Percentiles rank a stretch among this genome's conserved stretches.
These are phyloP conservation scores for Podila horticola DNA, from an alignment of 192 early-diverging fungal species.

Conservation along the genomic window DNA sequence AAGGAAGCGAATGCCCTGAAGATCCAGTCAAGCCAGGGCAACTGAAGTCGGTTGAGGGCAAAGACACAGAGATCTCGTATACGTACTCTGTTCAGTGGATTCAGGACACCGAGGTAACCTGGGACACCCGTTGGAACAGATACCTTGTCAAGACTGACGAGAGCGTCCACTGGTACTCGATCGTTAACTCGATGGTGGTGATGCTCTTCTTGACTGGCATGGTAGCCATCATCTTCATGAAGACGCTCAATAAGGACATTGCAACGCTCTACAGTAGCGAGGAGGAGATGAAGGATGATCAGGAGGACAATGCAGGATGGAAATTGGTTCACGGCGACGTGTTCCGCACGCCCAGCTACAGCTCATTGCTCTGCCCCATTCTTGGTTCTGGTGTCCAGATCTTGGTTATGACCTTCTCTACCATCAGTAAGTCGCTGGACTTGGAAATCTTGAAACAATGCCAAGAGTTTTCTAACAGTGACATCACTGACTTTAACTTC, in stretches of 20 bases:
- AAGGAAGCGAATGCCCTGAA: slow-evolving; percentile 34
- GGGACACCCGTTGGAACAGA: slow-evolving; percentile 73
- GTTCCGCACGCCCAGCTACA: slow-evolving; percentile 72
- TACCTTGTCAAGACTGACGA: slow-evolving; percentile 64
- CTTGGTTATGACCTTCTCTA: slow-evolving; percentile 63
- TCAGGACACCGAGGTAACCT: slow-evolving; percentile 60
- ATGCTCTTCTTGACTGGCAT: slow-evolving; percentile 73
- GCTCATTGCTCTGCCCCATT: slow-evolving; percentile 73
- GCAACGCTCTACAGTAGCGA: slow-evolving; percentile 58
- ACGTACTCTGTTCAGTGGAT: slow-evolving; percentile 81
- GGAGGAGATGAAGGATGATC: slow-evolving; percentile 66
- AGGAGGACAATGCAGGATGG: slow-evolving; percentile 80
- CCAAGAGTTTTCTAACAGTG: neutral
- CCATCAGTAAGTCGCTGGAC: slow-evolving; percentile 42
- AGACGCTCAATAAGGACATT: slow-evolving; percentile 72
- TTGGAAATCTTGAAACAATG: neutral
- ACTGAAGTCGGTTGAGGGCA: slow-evolving; percentile 47
- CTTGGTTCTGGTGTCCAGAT: slow-evolving; percentile 81
- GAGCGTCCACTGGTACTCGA: slow-evolving; percentile 74
- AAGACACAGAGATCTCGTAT: slow-evolving; percentile 59
- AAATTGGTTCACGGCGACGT: slow-evolving; percentile 83
- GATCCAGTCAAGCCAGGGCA: slow-evolving; percentile 45
- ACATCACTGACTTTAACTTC: neutral
- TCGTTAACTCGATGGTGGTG: slow-evolving; percentile 76
- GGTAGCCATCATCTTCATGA: slow-evolving; percentile 73